Base-by-base conservation (phyloP, 2,329 filamentous ascomycete genomes). In the Malbranchea zuffiana region DNA sequence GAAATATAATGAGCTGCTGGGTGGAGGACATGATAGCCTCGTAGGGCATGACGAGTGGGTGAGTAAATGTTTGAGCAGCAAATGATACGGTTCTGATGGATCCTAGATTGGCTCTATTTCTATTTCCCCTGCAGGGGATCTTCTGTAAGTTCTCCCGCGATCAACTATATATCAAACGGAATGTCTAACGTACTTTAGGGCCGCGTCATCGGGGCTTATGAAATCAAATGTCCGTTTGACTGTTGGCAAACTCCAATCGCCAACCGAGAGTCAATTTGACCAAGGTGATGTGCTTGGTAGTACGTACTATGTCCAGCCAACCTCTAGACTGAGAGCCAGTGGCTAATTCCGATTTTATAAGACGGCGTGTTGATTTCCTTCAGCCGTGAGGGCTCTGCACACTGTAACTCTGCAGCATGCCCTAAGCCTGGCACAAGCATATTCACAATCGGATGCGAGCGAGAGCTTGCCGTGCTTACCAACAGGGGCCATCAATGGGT, bases 401-500 rank as follows among this genome's bases (percentile, higher is more conserved):
- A 60, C 19, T 62, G 58, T 56, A 60, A 53, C 33, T 60, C 58
- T 3, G 52, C 58, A 1, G 42, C 60, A 2, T 55, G 53, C 16
- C 60, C 60, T 24, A 28, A 28, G 18, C 43, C 42, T 15, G 46
- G 50, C 3, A 41, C 46, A 11, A 52, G 44, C 11, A 47, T 53
- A 6, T 63, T 63, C 30, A 58, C 58, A 18, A 46, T 62, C 20
- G 60, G 60, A 3, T 57, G 57, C 3, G 60, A 57, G 3, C 47
- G 55, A 2, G 59, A 59, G 10, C 44, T 63, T 6, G 44, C 57
- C 30, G 57, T 51, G 2, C 40, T 62, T 4, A 47, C 55, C 30
- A 51, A 51, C 11, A 39, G 46, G 5, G 48, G 43, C 3, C 47
- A 47, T 32, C 44, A 51, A 32, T 60, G 54, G 56, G 39, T 45